A percentile compares a stretch with the other conserved stretches of the same genome.
Evolutionary conservation across 2,329 filamentous ascomycete species (phyloP).

Genomic region (Penicillium vulpinum): DNA sequence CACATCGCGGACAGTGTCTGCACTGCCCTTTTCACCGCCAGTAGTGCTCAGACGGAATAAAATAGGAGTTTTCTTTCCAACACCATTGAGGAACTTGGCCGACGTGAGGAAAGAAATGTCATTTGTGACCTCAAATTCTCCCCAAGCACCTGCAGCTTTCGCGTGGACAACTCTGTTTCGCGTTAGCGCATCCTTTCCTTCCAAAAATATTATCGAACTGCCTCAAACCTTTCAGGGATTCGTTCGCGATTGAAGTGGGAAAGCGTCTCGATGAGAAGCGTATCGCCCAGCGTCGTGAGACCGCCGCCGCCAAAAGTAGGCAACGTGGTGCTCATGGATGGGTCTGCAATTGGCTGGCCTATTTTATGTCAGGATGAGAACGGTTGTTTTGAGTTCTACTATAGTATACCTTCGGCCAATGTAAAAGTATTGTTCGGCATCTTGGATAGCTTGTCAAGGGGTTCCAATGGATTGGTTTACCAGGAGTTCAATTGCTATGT

Average conservation of each 20-base stretch:
- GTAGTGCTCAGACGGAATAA: conserved; percentile 52
- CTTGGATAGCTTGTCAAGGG: not conserved
- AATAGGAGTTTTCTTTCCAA: conserved; percentile 57
- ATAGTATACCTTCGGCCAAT: conserved; percentile 28
- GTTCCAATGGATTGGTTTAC: too few relatives aligned
- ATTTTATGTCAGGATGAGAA: not conserved
- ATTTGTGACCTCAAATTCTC: conserved; percentile 62
- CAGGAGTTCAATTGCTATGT: not conserved
- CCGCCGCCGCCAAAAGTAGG: conserved; percentile 35
- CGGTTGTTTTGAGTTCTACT: not conserved
- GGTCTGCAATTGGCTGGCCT: conserved; percentile 30
- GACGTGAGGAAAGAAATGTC: conserved; percentile 56
- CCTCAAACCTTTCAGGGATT: conserved; percentile 55
- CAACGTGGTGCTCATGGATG: conserved; percentile 24
- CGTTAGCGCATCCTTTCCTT: not conserved
- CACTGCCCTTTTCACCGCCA: conserved; percentile 48
- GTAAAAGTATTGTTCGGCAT: conserved; percentile 26
- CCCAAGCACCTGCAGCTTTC: conserved; percentile 58
- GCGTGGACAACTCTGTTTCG: conserved; percentile 55
- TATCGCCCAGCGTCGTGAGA: conserved; percentile 55
- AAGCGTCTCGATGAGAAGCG: conserved; percentile 62
- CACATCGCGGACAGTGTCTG: conserved; percentile 53
- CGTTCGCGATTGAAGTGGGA: conserved; percentile 63
- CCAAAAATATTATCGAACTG: too few relatives aligned
- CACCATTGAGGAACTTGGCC: conserved; percentile 54